Percentiles rank a stretch among this genome's conserved stretches.
These are phyloP conservation scores for Phytophthora rubi DNA, from an alignment of 352 stramenopile species.

Conservation along the genomic window DNA sequence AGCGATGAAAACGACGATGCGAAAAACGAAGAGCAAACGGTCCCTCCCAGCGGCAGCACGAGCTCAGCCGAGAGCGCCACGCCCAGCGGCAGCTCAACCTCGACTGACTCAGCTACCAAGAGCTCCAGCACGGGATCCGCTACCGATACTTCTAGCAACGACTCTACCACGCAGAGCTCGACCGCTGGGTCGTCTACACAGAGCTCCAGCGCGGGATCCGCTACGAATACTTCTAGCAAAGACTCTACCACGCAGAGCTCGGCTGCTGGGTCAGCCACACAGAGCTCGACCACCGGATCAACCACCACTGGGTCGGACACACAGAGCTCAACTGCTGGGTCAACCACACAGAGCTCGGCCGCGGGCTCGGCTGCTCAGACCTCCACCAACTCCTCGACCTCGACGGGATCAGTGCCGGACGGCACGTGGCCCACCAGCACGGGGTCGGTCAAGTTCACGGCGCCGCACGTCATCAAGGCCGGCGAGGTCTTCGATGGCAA, in stretches of 20 bases:
- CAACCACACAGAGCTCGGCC: not conserved
- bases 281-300: no score
- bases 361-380: not conserved
- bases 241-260: not conserved
- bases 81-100: not conserved
- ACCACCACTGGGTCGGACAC: no score
- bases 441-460: not conserved
- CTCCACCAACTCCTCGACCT: not conserved
- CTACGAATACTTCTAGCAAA: not conserved
- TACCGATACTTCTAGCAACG: no score
- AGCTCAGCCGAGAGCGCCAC: not conserved
- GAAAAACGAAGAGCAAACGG: constrained; percentile 10
- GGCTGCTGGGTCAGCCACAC: not conserved
- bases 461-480: constrained; percentile 36
- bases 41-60: not conserved
- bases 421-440: constrained; percentile 1
- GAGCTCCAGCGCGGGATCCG: not conserved
- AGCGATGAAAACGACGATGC: constrained; percentile 5
- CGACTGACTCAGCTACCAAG: not conserved
- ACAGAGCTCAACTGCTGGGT: not conserved
- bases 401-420: not conserved
- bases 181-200: not conserved
- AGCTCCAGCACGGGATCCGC: no score
- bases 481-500: constrained; percentile 35
- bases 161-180: no score